A percentile compares a stretch with the other conserved stretches of the same genome.
Evolutionary conservation across 768 basidiomycete genomes (phyloP).

Genomic region (Psilocybe tampanensis): DNA sequence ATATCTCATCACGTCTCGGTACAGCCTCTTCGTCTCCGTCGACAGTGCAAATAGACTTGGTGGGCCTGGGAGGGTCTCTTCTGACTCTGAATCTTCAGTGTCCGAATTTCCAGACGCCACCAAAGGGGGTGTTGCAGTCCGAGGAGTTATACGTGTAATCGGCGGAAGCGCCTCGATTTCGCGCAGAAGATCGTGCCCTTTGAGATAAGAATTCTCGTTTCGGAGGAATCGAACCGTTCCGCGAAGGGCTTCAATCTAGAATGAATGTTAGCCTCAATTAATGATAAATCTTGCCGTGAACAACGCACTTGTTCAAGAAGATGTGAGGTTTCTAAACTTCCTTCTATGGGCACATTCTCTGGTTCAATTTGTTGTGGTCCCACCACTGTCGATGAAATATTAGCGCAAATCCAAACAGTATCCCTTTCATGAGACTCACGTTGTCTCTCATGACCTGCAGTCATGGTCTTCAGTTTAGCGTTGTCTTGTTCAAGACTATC

Average conservation of each 20-base stretch:
- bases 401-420: not conserved
- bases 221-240: conserved; percentile 92
- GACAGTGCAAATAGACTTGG: conserved; percentile 67
- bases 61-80: conserved; percentile 37
- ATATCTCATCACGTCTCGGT: conserved; percentile 86
- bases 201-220: conserved; percentile 91
- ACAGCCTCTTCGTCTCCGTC: conserved; percentile 84
- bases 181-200: conserved; percentile 85
- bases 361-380: conserved; percentile 54
- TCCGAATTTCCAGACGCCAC: conserved; percentile 69
- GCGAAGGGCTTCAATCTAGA: conserved; percentile 82
- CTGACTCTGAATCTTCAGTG: conserved; percentile 61
- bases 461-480: conserved; percentile 72
- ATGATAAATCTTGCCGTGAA: not conserved
- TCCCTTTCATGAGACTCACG: conserved; percentile 41
- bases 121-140: conserved; percentile 66
- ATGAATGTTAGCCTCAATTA: conserved; percentile 28
- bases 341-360: conserved; percentile 71
- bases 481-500: conserved; percentile 89
- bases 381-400: conserved; percentile 29
- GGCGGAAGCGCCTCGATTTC: conserved; percentile 78
- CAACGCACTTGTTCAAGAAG: conserved; percentile 78
- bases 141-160: conserved; percentile 50
- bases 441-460: conserved; percentile 70
- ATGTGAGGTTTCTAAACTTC: conserved; percentile 84